Evolutionary conservation across 306 rosid genomes (phyloP).

Genomic region (Oxytropis ochrocephala): DNA sequence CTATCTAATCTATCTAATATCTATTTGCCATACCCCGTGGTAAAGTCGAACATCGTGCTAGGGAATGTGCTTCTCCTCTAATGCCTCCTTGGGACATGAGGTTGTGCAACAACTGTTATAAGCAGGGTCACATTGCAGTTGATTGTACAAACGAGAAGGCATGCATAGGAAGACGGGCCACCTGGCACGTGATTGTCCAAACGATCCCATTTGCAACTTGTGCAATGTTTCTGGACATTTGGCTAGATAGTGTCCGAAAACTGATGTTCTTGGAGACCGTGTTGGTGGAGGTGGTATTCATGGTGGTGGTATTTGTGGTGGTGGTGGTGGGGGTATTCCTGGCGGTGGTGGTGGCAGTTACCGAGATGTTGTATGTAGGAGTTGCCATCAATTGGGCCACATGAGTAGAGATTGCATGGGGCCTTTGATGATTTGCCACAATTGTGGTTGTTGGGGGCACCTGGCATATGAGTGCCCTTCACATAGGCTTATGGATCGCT

Average conservation of each 20-base stretch:
- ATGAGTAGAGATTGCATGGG: conserved; percentile 99
- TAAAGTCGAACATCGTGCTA: conserved; percentile 88
- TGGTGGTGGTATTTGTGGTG: too few relatives aligned
- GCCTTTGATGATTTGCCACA: conserved; percentile 90
- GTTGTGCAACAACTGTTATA: conserved; percentile 94
- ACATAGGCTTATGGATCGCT: conserved; percentile 85
- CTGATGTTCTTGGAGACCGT: conserved; percentile 52
- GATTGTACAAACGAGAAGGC: conserved; percentile 98
- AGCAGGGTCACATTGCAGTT: conserved; percentile 95
- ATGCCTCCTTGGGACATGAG: conserved; percentile 90
- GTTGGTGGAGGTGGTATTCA: conserved; percentile 35
- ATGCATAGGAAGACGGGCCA: conserved; percentile 96
- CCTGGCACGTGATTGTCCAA: conserved; percentile 96
- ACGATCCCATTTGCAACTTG: conserved; percentile 84
- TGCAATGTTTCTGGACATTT: conserved; percentile 97
- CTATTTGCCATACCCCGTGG: conserved; percentile 98
- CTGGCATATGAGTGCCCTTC: conserved; percentile 97
- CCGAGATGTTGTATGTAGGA: conserved; percentile 83
- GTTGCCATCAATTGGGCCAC: conserved; percentile 91
- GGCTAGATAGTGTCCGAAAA: conserved; percentile 87
- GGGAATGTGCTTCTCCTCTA: conserved; percentile 83
- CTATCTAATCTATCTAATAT: too few relatives aligned
- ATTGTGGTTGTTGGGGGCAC: conserved; percentile 97
- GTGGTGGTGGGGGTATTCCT: too few relatives aligned
- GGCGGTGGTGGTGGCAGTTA: conserved; percentile 34